Evolutionary conservation across 192 early-diverging fungal species (phyloP).

Genomic region (Paraglomus occultum): DNA sequence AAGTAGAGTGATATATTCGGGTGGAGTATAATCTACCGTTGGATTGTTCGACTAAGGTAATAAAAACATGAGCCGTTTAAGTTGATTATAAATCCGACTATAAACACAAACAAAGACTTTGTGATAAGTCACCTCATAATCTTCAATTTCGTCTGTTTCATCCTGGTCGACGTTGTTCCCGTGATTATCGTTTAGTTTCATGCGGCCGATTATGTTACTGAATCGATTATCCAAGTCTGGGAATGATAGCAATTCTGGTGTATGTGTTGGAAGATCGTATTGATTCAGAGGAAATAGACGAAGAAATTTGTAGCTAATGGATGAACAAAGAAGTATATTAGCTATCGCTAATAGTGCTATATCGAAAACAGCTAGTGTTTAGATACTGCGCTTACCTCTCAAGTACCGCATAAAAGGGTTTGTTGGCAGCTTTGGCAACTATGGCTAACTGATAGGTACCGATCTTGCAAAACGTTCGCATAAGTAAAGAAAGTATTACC

Average conservation of each 20-base stretch:
- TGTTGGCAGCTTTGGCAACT: conserved; percentile 91
- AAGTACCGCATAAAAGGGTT: conserved; percentile 91
- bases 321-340: not conserved
- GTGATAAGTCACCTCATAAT: conserved; percentile 27
- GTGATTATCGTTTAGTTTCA: not conserved
- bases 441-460: conserved; percentile 95
- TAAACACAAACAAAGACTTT: conserved; percentile 16
- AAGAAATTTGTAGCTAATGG: conserved; percentile 89
- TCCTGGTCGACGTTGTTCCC: conserved; percentile 13
- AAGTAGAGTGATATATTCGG: conserved; percentile 83
- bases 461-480: conserved; percentile 50
- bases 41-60: conserved; percentile 60
- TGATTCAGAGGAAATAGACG: conserved; percentile 94
- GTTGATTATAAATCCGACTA: conserved; percentile 36
- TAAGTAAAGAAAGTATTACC: not conserved
- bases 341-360: not conserved
- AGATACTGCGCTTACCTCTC: conserved; percentile 66
- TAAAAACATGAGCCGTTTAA: conserved; percentile 37
- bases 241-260: conserved; percentile 66
- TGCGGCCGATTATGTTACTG: not conserved
- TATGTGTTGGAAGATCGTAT: conserved; percentile 82
- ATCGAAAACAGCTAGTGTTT: not conserved
- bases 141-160: conserved; percentile 24
- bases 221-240: conserved; percentile 46
- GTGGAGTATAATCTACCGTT: conserved; percentile 91